Percentiles rank a stretch among this genome's conserved stretches.
Conservation (phyloP, 176 grass and related monocot species). For the Chrysopogon serrulatus region DNA sequence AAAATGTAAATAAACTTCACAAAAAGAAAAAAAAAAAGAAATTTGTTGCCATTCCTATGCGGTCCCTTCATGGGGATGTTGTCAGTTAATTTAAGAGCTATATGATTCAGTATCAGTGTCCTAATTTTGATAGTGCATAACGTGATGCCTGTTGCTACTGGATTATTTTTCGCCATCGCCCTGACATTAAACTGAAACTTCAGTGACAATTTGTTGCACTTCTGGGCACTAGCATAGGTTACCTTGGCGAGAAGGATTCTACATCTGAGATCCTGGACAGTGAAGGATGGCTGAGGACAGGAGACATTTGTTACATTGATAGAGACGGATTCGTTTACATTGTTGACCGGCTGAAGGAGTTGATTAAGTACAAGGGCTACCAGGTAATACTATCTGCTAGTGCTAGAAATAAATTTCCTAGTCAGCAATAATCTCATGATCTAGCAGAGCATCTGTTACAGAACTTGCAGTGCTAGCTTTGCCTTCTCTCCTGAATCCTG, state of each 20-base stretch:
- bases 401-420: background rate
- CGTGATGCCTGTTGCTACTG: background rate
- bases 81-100: background rate
- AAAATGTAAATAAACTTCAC: background rate
- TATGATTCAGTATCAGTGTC: background rate
- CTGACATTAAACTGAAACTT: background rate
- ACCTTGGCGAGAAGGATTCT: constrained; percentile 40
- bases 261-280: constrained; percentile 31
- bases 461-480: background rate
- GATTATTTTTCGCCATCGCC: background rate
- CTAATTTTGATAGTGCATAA: background rate
- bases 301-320: constrained; percentile 48
- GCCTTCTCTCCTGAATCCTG: background rate
- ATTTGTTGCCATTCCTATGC: background rate
- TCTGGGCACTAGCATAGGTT: constrained; percentile 21
- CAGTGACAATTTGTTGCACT: background rate
- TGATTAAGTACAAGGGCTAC: constrained; percentile 65
- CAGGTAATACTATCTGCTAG: constrained; percentile 43
- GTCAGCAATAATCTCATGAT: background rate
- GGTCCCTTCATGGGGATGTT: background rate
- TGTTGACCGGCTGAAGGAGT: constrained; percentile 46
- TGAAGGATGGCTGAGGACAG: constrained; percentile 55
- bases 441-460: background rate
- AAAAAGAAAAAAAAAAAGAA: background rate
- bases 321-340: constrained; percentile 44